phyloP scores from a whole-genome alignment of 2,329 filamentous ascomycete species.

The Diaporthe capsici region DNA sequence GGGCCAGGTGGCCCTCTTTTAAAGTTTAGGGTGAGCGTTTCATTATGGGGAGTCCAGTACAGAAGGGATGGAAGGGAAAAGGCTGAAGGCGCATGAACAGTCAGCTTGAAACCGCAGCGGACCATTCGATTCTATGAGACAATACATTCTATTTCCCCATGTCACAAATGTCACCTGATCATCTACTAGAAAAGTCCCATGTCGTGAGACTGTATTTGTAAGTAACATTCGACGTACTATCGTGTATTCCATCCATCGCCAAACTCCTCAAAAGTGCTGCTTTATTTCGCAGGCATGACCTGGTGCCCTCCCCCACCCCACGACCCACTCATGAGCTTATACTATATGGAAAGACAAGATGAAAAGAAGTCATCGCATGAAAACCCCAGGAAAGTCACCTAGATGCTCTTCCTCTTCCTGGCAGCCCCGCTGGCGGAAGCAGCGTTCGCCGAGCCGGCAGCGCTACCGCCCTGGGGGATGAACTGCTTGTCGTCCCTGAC shows the following conservation, averaged over 20 bases:
- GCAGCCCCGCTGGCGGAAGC: not conserved
- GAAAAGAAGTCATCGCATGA: not conserved
- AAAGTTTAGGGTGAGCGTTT: not conserved
- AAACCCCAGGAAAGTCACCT: not conserved
- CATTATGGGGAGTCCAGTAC: too few species aligned
- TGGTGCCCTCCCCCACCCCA: not conserved
- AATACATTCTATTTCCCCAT: not conserved
- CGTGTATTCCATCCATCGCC: not conserved
- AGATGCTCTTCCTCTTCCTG: constrained; percentile 3
- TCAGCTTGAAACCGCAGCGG: not conserved
- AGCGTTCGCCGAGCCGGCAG: not conserved
- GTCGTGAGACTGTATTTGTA: not conserved
- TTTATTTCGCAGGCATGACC: too few species aligned
- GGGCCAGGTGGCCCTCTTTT: not conserved
- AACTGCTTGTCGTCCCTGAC: constrained; percentile 31
- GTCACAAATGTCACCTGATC: not conserved
- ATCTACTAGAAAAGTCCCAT: not conserved
- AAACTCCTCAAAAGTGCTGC: not conserved
- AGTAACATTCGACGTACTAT: not conserved
- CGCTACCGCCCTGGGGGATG: not conserved
- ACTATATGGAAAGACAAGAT: not conserved
- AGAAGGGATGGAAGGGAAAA: not conserved
- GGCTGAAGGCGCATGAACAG: not conserved
- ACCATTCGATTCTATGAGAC: not conserved
- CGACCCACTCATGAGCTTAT: not conserved